Evolutionary conservation across 257 asterid species (phyloP), one percentile per base, ranked within the genome.

Genomic region (Verbascum thapsus): DNA sequence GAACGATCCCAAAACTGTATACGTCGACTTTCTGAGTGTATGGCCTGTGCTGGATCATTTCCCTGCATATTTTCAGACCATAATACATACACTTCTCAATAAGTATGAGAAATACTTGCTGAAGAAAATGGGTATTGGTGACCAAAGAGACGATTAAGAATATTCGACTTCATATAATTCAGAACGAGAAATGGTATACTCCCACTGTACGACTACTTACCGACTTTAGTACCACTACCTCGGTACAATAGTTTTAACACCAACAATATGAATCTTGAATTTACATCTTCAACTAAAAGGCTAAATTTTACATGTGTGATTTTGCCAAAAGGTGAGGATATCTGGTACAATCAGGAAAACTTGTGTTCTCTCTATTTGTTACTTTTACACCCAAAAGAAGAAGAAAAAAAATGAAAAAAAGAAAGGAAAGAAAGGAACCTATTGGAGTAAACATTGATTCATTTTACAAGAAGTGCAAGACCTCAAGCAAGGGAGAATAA

Each of bases 11-110:
- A 38, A 94, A 94, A 78, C 99, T 94, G 67, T 94, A 94, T 19
- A 94, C 96, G 44, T 94, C 99, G 5, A 94, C 96, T 77, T 94
- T 94, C 61, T 94, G 99, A 13, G 96, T 89, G 62, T 94, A 94
- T 4, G 91, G 88, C 85, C 99, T 78, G 51, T 94, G 99, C 83
- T 94, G 99, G 77, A 94, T 94, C 97, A 94, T 94, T 74, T 94
- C 99, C 73, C 99, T 94, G 92, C 77, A 81, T 61, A 62, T 61
- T 65, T 61, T 30, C 72, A 54, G 47, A 66, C 43, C 4, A 57
- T 18, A 70, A 54, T 47, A 42, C 58, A 54, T 30, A 56, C 68
- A 69, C 69, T 41, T 19, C 41, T 61, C 43, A 40, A 30, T 32
- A 22, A 58, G 22, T 2, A 15, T 15, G 18, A 5, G n/a, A 26